Conservation (phyloP, 495 filamentous ascomycete species). For the Aspergillus cavernicola region DNA sequence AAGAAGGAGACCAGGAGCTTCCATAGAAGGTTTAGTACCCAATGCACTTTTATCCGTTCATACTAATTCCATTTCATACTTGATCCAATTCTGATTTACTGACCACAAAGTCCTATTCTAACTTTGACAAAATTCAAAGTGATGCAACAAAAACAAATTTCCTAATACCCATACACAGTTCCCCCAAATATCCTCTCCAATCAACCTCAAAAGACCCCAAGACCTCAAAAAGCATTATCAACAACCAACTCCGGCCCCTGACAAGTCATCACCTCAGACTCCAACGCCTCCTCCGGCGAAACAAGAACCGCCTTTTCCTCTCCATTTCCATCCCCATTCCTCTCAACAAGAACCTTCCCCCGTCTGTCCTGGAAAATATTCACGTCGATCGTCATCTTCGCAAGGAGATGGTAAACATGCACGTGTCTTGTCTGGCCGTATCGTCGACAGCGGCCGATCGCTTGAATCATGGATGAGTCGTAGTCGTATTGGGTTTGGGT, state of each 20-base stretch:
- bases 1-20: slow-evolving; percentile 16
- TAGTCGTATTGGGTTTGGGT: slow-evolving; percentile 54
- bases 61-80: neutral
- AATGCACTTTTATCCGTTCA: neutral
- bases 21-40: slow-evolving; percentile 24
- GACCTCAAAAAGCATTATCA: slow-evolving; percentile 18
- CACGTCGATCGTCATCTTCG: slow-evolving; percentile 64
- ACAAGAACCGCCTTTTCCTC: slow-evolving; percentile 17
- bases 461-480: slow-evolving; percentile 61
- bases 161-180: neutral
- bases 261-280: slow-evolving; percentile 16
- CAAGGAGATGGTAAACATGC: slow-evolving; percentile 65
- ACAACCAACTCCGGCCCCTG: slow-evolving; percentile 17
- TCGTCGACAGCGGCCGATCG: slow-evolving; percentile 64
- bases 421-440: slow-evolving; percentile 66
- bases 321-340: too few relatives aligned
- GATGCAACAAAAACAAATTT: neutral
- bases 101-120: neutral
- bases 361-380: slow-evolving; percentile 54
- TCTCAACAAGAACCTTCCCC: slow-evolving; percentile 26
- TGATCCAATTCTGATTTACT: neutral
- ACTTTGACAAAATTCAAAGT: neutral
- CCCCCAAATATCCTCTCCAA: neutral
- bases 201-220: neutral
- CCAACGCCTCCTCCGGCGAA: slow-evolving; percentile 12